Conservation (phyloP, 176 grass and related monocot genomes). For the Carex parvula region DNA sequence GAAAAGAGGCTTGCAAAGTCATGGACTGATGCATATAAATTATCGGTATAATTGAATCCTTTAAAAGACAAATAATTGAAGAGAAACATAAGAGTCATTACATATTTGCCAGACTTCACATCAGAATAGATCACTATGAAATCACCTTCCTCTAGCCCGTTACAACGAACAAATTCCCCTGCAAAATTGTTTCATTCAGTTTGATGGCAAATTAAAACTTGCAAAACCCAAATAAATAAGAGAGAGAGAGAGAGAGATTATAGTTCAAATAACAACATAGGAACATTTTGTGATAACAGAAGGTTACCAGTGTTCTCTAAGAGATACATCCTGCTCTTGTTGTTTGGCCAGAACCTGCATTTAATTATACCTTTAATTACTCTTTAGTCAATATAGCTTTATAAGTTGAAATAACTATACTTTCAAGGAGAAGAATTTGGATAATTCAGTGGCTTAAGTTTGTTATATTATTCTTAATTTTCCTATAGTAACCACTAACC, state of each 20-base stretch:
- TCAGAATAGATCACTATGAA: slow-evolving; percentile 94
- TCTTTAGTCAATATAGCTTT: neutral
- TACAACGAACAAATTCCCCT: slow-evolving; percentile 87
- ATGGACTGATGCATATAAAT: neutral
- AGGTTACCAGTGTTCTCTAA: slow-evolving; percentile 52
- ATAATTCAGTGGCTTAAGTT: neutral
- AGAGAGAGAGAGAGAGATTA: neutral
- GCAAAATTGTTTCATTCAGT: slow-evolving; percentile 11
- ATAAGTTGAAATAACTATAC: neutral
- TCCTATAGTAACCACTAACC: neutral
- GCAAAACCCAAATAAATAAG: neutral
- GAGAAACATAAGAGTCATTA: slow-evolving; percentile 28
- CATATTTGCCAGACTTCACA: slow-evolving; percentile 88
- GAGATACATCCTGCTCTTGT: slow-evolving; percentile 99
- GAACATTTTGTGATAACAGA: neutral
- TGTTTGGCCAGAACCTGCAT: slow-evolving; percentile 94
- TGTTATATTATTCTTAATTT: neutral
- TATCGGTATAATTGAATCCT: neutral
- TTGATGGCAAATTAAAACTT: neutral
- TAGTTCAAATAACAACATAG: neutral
- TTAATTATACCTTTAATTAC: neutral
- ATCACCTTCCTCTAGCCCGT: slow-evolving; percentile 82
- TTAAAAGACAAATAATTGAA: neutral
- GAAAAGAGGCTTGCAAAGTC: neutral
- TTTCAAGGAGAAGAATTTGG: neutral